phyloP scores from a whole-genome alignment of 345 rosid genomes.

The Lepidium didymum region DNA sequence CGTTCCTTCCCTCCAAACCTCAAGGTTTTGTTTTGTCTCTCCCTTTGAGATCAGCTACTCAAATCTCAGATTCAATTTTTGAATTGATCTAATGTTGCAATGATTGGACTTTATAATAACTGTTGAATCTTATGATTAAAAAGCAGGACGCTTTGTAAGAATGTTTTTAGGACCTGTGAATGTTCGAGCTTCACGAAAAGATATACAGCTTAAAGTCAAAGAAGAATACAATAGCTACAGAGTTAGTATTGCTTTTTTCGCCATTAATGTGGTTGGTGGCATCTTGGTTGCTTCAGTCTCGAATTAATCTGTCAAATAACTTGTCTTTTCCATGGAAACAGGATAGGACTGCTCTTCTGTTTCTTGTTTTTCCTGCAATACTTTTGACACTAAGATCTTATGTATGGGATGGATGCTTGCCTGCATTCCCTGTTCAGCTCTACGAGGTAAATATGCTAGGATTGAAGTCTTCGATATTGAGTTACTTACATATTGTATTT shows the following conservation, averaged over 20 bases:
- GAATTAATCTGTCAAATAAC: not conserved
- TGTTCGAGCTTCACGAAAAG: constrained; percentile 82
- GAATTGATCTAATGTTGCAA: not conserved
- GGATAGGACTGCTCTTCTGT: constrained; percentile 93
- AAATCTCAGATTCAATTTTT: not conserved
- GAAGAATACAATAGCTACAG: constrained; percentile 98
- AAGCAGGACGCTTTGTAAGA: constrained; percentile 59
- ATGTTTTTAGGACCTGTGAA: constrained; percentile 95
- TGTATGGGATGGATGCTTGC: constrained; percentile 89
- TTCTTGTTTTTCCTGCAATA: constrained; percentile 78
- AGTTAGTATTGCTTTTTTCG: constrained; percentile 28
- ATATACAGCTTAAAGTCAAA: constrained; percentile 89
- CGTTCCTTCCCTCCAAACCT: constrained; percentile 64
- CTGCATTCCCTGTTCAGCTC: constrained; percentile 91
- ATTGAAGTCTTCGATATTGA: not conserved
- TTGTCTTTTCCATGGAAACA: constrained; percentile 27
- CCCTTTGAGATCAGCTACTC: not conserved
- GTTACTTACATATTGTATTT: not conserved
- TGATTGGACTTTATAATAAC: not conserved
- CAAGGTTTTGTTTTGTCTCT: constrained; percentile 39
- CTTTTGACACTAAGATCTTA: constrained; percentile 66
- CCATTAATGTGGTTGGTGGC: not conserved
- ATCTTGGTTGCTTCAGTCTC: not conserved
- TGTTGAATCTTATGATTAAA: not conserved
- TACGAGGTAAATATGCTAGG: constrained; percentile 53